Percentiles rank a stretch among this genome's conserved stretches.
phyloP scores from a whole-genome alignment of 129 eudicot genomes.

The Artemisia tridentata region DNA sequence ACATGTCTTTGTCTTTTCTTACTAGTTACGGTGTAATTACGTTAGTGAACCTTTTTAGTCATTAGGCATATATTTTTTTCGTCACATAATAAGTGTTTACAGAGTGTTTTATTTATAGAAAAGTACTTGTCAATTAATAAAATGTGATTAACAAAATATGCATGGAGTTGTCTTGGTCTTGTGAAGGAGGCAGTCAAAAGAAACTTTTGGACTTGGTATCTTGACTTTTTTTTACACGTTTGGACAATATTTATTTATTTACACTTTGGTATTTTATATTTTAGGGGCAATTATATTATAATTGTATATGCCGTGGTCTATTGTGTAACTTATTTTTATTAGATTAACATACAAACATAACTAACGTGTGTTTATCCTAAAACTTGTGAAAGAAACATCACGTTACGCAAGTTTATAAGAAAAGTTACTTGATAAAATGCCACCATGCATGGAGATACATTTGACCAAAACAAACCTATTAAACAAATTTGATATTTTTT shows the following conservation, averaged over 20 bases:
- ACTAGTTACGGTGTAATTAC: too few species aligned
- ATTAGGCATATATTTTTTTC: too few species aligned
- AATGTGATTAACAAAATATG: neutral
- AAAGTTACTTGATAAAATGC: neutral
- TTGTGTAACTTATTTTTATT: too few species aligned
- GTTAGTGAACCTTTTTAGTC: too few species aligned
- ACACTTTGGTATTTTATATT: neutral
- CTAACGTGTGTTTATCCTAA: neutral
- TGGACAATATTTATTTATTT: neutral
- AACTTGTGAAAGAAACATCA: neutral
- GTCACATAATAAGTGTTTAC: too few species aligned
- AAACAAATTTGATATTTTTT: neutral
- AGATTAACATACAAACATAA: too few species aligned
- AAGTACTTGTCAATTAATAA: too few species aligned
- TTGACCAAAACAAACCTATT: neutral
- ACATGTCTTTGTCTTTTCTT: too few species aligned
- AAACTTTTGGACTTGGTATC: constrained; percentile 4
- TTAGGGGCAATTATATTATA: too few species aligned
- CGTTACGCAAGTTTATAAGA: neutral
- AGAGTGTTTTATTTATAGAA: too few species aligned
- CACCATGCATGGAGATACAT: neutral
- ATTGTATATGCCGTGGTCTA: too few species aligned
- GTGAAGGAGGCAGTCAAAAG: constrained; percentile 15
- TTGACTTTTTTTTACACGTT: neutral
- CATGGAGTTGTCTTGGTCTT: constrained; percentile 5